These are phyloP conservation scores for Capronia epimyces DNA, from an alignment of 2,329 filamentous ascomycete genomes.

Conservation along the genomic window DNA sequence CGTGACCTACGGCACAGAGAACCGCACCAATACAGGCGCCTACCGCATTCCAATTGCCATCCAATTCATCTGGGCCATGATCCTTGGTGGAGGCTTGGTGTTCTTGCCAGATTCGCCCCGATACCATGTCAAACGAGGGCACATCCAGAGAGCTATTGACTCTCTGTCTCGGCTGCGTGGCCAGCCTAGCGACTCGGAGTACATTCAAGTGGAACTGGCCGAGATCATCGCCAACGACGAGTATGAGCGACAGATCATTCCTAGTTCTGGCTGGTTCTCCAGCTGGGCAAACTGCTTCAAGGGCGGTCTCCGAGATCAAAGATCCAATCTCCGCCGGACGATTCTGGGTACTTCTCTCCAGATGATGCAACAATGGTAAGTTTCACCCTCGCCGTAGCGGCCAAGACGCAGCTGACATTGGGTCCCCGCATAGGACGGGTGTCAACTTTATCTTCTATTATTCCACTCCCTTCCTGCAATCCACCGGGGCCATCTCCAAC, in stretches of 20 bases:
- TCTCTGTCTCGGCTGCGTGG: constrained; percentile 66
- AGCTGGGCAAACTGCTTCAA: constrained; percentile 62
- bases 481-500: constrained; percentile 68
- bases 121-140: constrained; percentile 75
- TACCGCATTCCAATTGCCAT: constrained; percentile 78
- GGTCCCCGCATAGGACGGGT: constrained; percentile 60
- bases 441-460: constrained; percentile 91
- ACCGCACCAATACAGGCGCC: constrained; percentile 56
- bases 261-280: constrained; percentile 20
- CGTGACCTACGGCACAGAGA: constrained; percentile 66
- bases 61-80: constrained; percentile 74
- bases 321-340: constrained; percentile 57
- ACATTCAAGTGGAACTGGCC: constrained; percentile 68
- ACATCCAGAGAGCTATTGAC: constrained; percentile 58
- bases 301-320: constrained; percentile 49
- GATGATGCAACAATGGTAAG: constrained; percentile 67
- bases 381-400: constrained; percentile 41
- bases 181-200: constrained; percentile 53
- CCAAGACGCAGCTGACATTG: constrained; percentile 80
- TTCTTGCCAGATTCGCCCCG: constrained; percentile 80
- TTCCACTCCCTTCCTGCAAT: constrained; percentile 76
- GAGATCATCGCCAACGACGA: constrained; percentile 88
- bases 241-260: constrained; percentile 62
- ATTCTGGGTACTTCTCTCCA: constrained; percentile 67
- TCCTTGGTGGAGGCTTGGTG: constrained; percentile 63